Evolutionary conservation across 164 flowering plant species (phyloP).

Genomic region (Magnolia officinalis): DNA sequence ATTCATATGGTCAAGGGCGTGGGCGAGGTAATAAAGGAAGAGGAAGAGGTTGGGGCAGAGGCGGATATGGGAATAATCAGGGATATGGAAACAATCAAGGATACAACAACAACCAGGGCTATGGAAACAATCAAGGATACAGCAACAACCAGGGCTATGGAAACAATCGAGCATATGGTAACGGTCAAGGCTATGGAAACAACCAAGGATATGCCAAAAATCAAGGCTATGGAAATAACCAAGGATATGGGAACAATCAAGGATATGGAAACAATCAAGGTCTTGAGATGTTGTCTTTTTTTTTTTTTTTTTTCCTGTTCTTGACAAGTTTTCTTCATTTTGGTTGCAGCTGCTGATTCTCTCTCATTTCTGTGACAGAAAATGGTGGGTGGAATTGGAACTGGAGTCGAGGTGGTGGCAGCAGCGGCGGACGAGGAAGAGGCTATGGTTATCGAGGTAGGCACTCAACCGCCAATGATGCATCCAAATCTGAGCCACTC

Average conservation of each 20-base stretch:
- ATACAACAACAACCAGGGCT: background rate
- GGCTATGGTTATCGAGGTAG: conserved; percentile 48
- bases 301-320: background rate
- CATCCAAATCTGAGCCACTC: background rate
- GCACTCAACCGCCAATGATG: background rate
- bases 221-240: background rate
- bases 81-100: conserved; percentile 2
- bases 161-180: background rate
- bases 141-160: background rate
- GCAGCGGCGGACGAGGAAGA: conserved; percentile 56
- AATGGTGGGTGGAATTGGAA: conserved; percentile 41
- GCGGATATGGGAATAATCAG: conserved; percentile 40
- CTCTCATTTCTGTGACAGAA: conserved; percentile 26
- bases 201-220: background rate
- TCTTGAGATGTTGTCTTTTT: background rate
- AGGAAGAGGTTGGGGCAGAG: conserved; percentile 62
- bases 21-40: conserved; percentile 61
- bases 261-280: conserved; percentile 12
- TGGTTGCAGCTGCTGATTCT: background rate
- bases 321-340: background rate
- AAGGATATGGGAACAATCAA: background rate
- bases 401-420: conserved; percentile 46
- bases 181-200: background rate
- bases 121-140: background rate
- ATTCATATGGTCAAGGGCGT: conserved; percentile 60